Percentiles rank a stretch among this genome's conserved stretches.
Conservation (phyloP, 495 filamentous ascomycete genomes). For the Venustampulla echinocandica region DNA sequence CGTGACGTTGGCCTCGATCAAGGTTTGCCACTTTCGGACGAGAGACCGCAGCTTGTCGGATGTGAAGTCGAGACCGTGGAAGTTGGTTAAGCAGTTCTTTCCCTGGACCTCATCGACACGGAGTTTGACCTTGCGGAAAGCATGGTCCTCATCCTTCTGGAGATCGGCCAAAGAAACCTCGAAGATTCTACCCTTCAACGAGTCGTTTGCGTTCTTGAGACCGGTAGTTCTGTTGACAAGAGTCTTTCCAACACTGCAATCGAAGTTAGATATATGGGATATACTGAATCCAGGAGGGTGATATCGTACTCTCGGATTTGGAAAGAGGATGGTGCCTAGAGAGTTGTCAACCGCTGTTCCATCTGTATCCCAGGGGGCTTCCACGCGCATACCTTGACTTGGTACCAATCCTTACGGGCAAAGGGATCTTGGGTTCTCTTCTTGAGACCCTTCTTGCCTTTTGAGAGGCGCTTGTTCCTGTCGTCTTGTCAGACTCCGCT, state of each 20-base stretch:
- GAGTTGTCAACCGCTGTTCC: slow-evolving; percentile 19
- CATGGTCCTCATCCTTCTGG: slow-evolving; percentile 98
- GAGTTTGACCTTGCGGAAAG: slow-evolving; percentile 99
- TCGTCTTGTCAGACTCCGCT: slow-evolving; percentile 26
- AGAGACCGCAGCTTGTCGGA: slow-evolving; percentile 98
- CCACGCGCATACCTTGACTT: slow-evolving; percentile 69
- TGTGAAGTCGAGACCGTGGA: slow-evolving; percentile 99
- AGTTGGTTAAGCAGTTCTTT: slow-evolving; percentile 99
- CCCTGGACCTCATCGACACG: slow-evolving; percentile 97
- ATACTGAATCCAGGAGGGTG: slow-evolving; percentile 22
- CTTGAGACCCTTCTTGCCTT: slow-evolving; percentile 99
- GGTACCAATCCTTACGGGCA: slow-evolving; percentile 97
- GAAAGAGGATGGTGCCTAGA: slow-evolving; percentile 89
- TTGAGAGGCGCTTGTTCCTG: slow-evolving; percentile 99
- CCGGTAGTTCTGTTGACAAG: slow-evolving; percentile 98
- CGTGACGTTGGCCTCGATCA: slow-evolving; percentile 98
- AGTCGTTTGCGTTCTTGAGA: slow-evolving; percentile 99
- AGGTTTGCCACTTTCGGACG: slow-evolving; percentile 97
- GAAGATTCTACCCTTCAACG: slow-evolving; percentile 96
- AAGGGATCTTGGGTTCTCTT: slow-evolving; percentile 98
- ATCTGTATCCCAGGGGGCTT: background rate
- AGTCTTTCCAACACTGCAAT: slow-evolving; percentile 87
- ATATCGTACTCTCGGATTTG: slow-evolving; percentile 83
- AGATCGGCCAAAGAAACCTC: slow-evolving; percentile 98
- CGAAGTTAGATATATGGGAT: slow-evolving; percentile 19